Percentiles rank a stretch among this genome's conserved stretches.
phyloP scores from a whole-genome alignment of 1,284 basidiomycete species.

The Neonothopanus nambi region DNA sequence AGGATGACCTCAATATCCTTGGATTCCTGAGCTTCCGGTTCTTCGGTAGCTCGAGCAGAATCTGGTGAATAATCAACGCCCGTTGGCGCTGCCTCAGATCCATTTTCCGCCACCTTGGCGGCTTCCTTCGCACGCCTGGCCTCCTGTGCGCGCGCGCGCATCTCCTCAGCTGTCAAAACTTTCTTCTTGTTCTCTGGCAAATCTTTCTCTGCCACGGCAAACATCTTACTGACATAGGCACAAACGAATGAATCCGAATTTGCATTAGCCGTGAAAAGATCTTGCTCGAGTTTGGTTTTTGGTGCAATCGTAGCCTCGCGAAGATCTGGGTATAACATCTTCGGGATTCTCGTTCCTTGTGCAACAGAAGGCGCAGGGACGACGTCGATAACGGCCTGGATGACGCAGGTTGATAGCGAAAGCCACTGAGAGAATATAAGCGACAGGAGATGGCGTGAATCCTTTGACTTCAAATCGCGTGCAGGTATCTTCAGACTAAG shows the following conservation, averaged over 20 bases:
- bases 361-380: conserved; percentile 87
- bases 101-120: conserved; percentile 19
- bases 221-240: conserved; percentile 98
- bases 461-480: conserved; percentile 92
- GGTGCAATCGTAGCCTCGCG: conserved; percentile 58
- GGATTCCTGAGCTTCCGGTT: not conserved
- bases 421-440: conserved; percentile 97
- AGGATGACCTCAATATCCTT: conserved; percentile 66
- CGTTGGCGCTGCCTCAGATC: conserved; percentile 13
- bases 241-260: conserved; percentile 41
- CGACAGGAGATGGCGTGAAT: conserved; percentile 80
- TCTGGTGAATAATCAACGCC: conserved; percentile 17
- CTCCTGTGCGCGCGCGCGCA: conserved; percentile 70
- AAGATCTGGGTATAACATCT: conserved; percentile 88
- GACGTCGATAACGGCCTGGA: conserved; percentile 90
- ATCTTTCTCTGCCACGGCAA: conserved; percentile 80
- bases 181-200: conserved; percentile 85
- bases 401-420: conserved; percentile 89
- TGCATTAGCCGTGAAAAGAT: conserved; percentile 68
- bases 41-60: too few species aligned
- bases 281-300: conserved; percentile 79
- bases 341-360: conserved; percentile 84
- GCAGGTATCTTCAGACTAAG: conserved; percentile 85
- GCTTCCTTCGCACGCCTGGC: conserved; percentile 52
- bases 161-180: conserved; percentile 83